phyloP scores from a whole-genome alignment of 2,329 filamentous ascomycete species.

The Fusarium scirpi region DNA sequence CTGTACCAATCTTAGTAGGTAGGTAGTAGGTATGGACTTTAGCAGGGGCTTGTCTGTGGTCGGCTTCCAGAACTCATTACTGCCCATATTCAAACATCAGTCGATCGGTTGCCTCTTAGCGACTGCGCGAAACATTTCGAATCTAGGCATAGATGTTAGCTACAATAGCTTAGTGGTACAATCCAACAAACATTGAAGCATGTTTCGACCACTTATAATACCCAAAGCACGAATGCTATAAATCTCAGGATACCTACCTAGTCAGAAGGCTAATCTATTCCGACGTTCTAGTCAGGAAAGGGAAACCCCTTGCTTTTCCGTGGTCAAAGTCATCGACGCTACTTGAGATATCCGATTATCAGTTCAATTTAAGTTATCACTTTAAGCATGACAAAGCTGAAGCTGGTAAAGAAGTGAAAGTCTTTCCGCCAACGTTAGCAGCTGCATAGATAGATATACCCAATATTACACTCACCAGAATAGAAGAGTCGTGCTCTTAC shows the following conservation, averaged over 20 bases:
- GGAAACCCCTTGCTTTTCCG: not conserved
- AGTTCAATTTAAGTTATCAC: not conserved
- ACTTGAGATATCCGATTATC: not conserved
- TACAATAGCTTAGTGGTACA: not conserved
- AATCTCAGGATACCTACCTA: not conserved
- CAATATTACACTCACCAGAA: not conserved
- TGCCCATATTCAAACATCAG: not conserved
- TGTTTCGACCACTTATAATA: not conserved
- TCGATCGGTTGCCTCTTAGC: not conserved
- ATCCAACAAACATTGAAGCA: not conserved
- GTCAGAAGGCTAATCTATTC: not conserved
- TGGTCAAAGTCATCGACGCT: not conserved
- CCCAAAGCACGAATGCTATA: not conserved
- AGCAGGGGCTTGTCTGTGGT: not conserved
- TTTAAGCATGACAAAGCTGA: not conserved
- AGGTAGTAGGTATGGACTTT: not conserved
- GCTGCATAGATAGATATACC: not conserved
- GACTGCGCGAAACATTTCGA: not conserved
- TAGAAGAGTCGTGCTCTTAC: constrained; percentile 6
- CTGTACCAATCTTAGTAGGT: not conserved
- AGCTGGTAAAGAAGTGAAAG: not conserved
- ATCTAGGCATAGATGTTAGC: not conserved
- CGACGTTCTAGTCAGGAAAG: constrained; percentile 10
- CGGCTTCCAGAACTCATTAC: not conserved
- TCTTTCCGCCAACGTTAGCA: not conserved